These are phyloP conservation scores for Botrytis hyacinthi DNA, from an alignment of 2,329 filamentous ascomycete genomes.

Conservation along the genomic window DNA sequence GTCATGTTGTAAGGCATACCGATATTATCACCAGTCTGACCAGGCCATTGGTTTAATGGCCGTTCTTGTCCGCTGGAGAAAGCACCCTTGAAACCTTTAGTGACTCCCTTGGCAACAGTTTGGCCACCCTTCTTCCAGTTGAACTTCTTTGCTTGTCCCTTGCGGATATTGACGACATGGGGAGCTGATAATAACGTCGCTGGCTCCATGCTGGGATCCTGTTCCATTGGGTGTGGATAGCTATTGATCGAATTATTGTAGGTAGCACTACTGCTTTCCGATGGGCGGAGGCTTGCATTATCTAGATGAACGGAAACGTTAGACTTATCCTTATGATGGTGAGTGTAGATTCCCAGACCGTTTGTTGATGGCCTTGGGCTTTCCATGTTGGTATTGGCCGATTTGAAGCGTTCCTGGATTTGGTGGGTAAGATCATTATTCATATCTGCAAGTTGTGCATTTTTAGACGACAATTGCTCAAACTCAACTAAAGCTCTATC, in stretches of 20 bases:
- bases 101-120: conserved; percentile 88
- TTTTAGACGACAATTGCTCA: conserved; percentile 90
- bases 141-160: conserved; percentile 88
- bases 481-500: conserved; percentile 95
- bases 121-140: conserved; percentile 98
- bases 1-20: conserved; percentile 72
- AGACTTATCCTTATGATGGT: conserved; percentile 50
- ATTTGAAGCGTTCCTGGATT: conserved; percentile 90
- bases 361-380: conserved; percentile 42
- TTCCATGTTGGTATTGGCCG: conserved; percentile 57
- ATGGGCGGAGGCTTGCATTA: conserved; percentile 42
- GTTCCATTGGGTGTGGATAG: conserved; percentile 39
- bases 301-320: conserved; percentile 37
- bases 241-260: conserved; percentile 31
- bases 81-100: conserved; percentile 89
- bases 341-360: conserved; percentile 63
- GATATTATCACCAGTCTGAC: conserved; percentile 61
- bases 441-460: conserved; percentile 88
- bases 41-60: conserved; percentile 48
- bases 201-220: conserved; percentile 37
- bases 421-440: conserved; percentile 94
- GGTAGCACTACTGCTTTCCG: conserved; percentile 40
- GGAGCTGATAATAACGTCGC: conserved; percentile 51
- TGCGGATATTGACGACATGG: conserved; percentile 93
- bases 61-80: conserved; percentile 61